Percentiles rank a stretch among this genome's conserved stretches.
phyloP scores from a whole-genome alignment of 2,329 filamentous ascomycete genomes.

The Aspergillus japonicus region DNA sequence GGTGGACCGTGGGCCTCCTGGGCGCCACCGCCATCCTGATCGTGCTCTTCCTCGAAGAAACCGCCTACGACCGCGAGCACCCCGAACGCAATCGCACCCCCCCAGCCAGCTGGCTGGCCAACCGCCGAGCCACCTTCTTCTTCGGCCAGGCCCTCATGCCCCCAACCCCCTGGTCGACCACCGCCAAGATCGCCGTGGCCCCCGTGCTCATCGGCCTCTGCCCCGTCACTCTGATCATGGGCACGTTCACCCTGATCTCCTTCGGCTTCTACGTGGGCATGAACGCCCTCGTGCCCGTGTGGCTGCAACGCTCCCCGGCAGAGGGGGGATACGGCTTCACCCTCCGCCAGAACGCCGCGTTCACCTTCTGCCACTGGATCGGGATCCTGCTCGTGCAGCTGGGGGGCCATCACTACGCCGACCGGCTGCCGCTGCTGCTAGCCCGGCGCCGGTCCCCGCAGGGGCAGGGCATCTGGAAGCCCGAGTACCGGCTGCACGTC shows the following conservation, averaged over 20 bases:
- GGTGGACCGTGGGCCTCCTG: constrained; percentile 45
- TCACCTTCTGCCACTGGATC: constrained; percentile 44
- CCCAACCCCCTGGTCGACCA: constrained; percentile 14
- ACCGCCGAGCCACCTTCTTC: constrained; percentile 30
- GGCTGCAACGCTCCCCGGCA: constrained; percentile 38
- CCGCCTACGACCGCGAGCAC: constrained; percentile 32
- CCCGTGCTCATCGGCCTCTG: constrained; percentile 31
- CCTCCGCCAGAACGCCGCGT: constrained; percentile 40
- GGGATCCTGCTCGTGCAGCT: constrained; percentile 34
- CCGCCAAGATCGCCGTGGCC: constrained; percentile 17
- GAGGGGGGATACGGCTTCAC: constrained; percentile 46
- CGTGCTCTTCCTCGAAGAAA: constrained; percentile 44
- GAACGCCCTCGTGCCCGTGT: constrained; percentile 36
- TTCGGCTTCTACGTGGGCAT: constrained; percentile 38
- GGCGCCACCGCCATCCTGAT: constrained; percentile 35
- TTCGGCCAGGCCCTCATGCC: constrained; percentile 23
- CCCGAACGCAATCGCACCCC: constrained; percentile 17
- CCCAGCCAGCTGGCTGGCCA: constrained; percentile 19
- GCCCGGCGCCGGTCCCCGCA: constrained; percentile 14
- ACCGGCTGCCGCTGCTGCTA: constrained; percentile 19
- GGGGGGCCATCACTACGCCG: constrained; percentile 19
- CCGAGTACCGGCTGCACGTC: constrained; percentile 41
- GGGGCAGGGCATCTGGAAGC: constrained; percentile 38
- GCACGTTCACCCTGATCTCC: constrained; percentile 37
- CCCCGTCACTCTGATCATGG: constrained; percentile 41